A percentile compares a stretch with the other conserved stretches of the same genome.
These are phyloP conservation scores for Leccinum variicolor DNA, from an alignment of 768 basidiomycete genomes.

Conservation along the genomic window DNA sequence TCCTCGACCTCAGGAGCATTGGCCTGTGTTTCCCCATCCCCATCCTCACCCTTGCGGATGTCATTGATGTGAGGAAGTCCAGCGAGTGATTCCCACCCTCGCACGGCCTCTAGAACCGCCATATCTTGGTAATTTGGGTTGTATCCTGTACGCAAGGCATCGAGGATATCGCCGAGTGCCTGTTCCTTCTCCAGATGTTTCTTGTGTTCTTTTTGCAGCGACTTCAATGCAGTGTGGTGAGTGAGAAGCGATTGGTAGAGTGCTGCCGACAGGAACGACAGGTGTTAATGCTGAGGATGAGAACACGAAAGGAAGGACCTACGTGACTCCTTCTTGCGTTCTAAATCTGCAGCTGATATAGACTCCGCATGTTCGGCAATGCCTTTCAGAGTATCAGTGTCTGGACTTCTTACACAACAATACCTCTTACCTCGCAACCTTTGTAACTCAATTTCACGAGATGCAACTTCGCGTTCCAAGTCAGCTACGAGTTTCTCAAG, in stretches of 20 bases:
- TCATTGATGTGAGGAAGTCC: constrained; percentile 72
- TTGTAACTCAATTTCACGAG: constrained; percentile 67
- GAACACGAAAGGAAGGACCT: constrained; percentile 27
- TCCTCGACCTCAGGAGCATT: constrained; percentile 27
- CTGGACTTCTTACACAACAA: background rate
- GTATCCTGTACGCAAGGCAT: constrained; percentile 76
- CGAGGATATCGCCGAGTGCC: constrained; percentile 78
- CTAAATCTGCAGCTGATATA: constrained; percentile 73
- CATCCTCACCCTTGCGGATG: constrained; percentile 47
- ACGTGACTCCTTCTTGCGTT: constrained; percentile 87
- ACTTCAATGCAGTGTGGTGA: constrained; percentile 73
- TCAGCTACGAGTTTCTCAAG: constrained; percentile 62
- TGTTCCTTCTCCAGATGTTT: constrained; percentile 73
- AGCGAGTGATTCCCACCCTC: constrained; percentile 83
- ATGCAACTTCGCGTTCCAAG: constrained; percentile 54
- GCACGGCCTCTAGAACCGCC: constrained; percentile 95
- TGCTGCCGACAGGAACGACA: constrained; percentile 43
- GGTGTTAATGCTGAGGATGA: constrained; percentile 1
- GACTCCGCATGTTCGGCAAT: constrained; percentile 77
- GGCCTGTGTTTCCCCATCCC: constrained; percentile 30
- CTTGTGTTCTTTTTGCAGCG: constrained; percentile 69
- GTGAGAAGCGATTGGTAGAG: constrained; percentile 71
- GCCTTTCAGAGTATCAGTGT: constrained; percentile 41
- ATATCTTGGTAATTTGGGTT: constrained; percentile 99
- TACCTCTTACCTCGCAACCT: constrained; percentile 59